phyloP scores from a whole-genome alignment of 2,329 filamentous ascomycete genomes.

The Paraphaeosphaeria sporulosa region DNA sequence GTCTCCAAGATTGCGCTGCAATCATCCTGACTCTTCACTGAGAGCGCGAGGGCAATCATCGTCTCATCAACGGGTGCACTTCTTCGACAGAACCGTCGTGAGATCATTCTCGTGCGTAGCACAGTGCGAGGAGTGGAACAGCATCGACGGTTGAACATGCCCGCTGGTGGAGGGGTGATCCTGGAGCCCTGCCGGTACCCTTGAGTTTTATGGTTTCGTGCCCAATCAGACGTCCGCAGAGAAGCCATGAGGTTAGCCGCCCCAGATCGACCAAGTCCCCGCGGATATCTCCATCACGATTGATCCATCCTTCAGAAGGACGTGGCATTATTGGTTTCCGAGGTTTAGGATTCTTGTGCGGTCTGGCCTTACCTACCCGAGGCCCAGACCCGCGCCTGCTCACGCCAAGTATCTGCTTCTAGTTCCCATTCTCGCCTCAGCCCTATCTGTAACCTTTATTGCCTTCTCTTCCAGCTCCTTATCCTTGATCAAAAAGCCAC shows the following conservation, averaged over 20 bases:
- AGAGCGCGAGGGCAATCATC: not conserved
- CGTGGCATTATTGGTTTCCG: not conserved
- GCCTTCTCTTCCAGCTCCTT: not conserved
- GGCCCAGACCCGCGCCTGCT: not conserved
- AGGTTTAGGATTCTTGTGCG: not conserved
- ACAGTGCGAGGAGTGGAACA: not conserved
- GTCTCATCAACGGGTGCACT: not conserved
- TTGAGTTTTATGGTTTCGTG: no score
- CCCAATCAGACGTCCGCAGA: not conserved
- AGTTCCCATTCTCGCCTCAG: not conserved
- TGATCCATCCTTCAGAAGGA: not conserved
- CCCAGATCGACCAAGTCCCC: not conserved
- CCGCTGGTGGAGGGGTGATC: not conserved
- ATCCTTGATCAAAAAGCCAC: no score
- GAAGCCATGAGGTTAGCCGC: not conserved
- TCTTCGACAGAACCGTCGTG: not conserved
- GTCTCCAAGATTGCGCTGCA: not conserved
- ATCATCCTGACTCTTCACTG: not conserved
- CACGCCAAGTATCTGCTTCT: not conserved
- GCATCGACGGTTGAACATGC: not conserved
- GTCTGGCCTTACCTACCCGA: no score
- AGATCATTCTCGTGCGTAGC: not conserved
- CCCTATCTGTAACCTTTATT: no score
- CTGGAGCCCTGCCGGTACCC: not conserved
- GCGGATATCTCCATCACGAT: not conserved